Evolutionary conservation across 345 rosid genomes (phyloP), one percentile per base, ranked within the genome.

Genomic region (Sisymbrium irio): DNA sequence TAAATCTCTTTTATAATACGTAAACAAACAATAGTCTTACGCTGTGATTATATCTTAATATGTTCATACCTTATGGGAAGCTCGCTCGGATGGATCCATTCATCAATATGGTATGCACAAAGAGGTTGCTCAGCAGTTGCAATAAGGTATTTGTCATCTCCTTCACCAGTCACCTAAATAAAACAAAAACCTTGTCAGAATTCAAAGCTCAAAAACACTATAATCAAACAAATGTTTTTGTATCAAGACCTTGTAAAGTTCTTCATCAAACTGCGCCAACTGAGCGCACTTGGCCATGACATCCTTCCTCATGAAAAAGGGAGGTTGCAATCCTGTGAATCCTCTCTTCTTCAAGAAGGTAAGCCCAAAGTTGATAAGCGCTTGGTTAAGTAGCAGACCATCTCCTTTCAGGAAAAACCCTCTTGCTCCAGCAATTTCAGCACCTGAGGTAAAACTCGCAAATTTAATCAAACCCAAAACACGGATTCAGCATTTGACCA

Each of bases 51-150:
- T 41, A 28, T 7, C 3, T 42, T 20, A 17, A 59, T n/a, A 41
- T 15, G 12, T 30, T 19, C 37, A 90, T 44, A 91, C 97, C 88
- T 92, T 74, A 85, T 60, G 19, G 99, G 97, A 62, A 95, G 86
- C 75, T 92, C 86, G 0, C 85, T 51, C 1, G 97, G 97, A 82
- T 88, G 97, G 50, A 95, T 88, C 99, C 99, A 89, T 61, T 95
- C 97, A 68, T 95, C 97, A 50, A 85, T 1, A 80, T 92, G 99
- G 76, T 86, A 92, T 46, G 97, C 87, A 76, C 99, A 92, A 17
- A 95, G 89, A 5, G 97, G 97, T 67, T 95, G 99, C 74, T 95
- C 99, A 50, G 97, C 96, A 49, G 97, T 95, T 58, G 97, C 99
- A 67, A 95, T 95, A 42, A 95, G 92, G 82, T 95, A 92, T 35